Base-by-base conservation (phyloP, 2,329 filamentous ascomycete species). In the Aspergillus arachidicola region DNA sequence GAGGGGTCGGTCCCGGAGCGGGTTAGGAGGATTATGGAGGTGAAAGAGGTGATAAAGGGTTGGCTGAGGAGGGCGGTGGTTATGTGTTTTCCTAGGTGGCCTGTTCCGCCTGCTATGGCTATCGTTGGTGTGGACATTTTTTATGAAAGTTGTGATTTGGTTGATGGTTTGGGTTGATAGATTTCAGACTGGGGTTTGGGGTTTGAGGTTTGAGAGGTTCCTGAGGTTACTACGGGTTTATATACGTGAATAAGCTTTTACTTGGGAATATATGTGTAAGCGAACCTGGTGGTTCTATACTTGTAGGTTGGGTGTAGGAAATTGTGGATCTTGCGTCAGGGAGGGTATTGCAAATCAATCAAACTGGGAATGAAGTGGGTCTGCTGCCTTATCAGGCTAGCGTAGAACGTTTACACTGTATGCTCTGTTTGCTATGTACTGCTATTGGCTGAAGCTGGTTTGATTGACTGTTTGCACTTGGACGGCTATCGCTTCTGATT, bases 81-180 rank as follows among this genome's bases (percentile, higher is more conserved):
- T 32, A 75, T 55, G 50, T 72, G 65, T 11, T 68, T 66, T 26
- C 69, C 70, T n/a, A 72, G 61, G 46, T 72, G 63, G 28, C 71
- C 71, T n/a, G 71, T 71, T 11, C 69, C 69, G n/a, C 72, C 71
- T 11, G 69, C 71, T 23, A 73, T 70, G 14, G 71, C 71, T 53
- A 74, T 60, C 14, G 63, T 55, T 46, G 66, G 65, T n/a, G 30
- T 50, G 5, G 16, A 1, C 23, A 28, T 50, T 28, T 4, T 50
- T 6, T 28, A 12, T 50, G 26, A 26, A 16, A 3, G 10, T 30
- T 50, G 46, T 14, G 5, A 16, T 30, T 26, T 26, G 14, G 26
- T 11, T 26, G 23, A 26, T 26, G 23, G 23, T 26, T 26, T 26
- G 23, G 23, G 11, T 21, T 7, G 5, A 6, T 26, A 11, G 12